Evolutionary conservation across 176 grass and related monocot species (phyloP).

Genomic region (Panicum miliaceum): DNA sequence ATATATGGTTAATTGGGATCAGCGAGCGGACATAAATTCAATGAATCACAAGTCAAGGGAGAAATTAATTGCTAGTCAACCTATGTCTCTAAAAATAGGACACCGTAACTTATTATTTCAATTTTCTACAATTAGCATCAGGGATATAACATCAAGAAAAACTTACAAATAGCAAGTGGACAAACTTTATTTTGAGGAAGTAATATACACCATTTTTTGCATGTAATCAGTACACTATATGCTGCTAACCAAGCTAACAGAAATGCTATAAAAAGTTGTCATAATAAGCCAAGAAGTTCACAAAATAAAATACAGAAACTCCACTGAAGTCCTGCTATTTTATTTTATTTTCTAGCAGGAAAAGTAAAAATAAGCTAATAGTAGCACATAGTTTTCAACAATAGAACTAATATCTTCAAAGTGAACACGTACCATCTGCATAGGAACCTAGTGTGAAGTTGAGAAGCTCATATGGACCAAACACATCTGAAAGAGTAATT

Average conservation of each 20-base stretch:
- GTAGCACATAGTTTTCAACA: not conserved
- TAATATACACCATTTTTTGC: slow-evolving; percentile 13
- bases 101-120: not conserved
- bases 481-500: slow-evolving; percentile 83
- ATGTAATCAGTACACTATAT: not conserved
- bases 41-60: not conserved
- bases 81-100: not conserved
- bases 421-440: slow-evolving; percentile 54
- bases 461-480: slow-evolving; percentile 97
- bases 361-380: not conserved
- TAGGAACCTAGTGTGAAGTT: slow-evolving; percentile 77
- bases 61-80: not conserved
- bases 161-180: not conserved
- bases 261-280: not conserved
- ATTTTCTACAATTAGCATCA: slow-evolving; percentile 16
- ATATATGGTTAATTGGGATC: slow-evolving; percentile 6
- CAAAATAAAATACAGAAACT: not conserved
- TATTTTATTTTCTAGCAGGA: too few relatives aligned
- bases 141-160: not conserved
- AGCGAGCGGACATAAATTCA: not conserved
- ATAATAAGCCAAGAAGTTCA: not conserved
- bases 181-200: not conserved
- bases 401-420: slow-evolving; percentile 3
- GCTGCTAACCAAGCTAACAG: not conserved
- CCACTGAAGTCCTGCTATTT: not conserved